These are phyloP conservation scores for Aurantiochytrium sp. DNA, from an alignment of 108 stramenopile species.

Conservation along the genomic window DNA sequence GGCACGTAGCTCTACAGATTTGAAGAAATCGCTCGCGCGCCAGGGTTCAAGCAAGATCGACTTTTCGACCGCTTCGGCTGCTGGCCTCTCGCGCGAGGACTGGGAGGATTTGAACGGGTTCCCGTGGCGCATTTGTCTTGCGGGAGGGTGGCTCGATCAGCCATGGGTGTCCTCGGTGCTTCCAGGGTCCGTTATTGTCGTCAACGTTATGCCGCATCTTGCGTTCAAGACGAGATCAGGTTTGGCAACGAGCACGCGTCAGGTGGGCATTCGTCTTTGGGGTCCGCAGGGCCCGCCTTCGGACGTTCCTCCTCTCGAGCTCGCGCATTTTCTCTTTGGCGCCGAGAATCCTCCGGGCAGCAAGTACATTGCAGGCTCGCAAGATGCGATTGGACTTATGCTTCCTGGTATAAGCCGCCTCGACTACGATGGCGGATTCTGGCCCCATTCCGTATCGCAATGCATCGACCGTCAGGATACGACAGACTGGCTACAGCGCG, in stretches of 20 bases:
- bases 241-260: background rate
- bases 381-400: background rate
- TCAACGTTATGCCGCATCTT: background rate
- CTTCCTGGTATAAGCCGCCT: background rate
- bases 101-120: background rate
- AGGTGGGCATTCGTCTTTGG: background rate
- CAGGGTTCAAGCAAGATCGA: background rate
- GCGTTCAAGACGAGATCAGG: background rate
- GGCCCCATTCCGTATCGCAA: background rate
- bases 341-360: background rate
- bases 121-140: background rate
- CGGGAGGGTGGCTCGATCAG: constrained; percentile 1
- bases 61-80: background rate
- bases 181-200: constrained; percentile 10
- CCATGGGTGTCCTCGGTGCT: background rate
- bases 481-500: background rate
- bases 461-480: background rate
- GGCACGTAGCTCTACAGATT: background rate
- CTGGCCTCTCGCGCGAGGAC: background rate
- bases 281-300: background rate
- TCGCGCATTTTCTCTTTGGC: background rate
- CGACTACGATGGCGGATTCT: background rate
- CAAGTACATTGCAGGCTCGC: constrained; percentile 16
- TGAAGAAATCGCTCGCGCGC: background rate
- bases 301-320: background rate